phyloP scores from a whole-genome alignment of 352 stramenopile genomes.

The Globisporangium takayamanum region DNA sequence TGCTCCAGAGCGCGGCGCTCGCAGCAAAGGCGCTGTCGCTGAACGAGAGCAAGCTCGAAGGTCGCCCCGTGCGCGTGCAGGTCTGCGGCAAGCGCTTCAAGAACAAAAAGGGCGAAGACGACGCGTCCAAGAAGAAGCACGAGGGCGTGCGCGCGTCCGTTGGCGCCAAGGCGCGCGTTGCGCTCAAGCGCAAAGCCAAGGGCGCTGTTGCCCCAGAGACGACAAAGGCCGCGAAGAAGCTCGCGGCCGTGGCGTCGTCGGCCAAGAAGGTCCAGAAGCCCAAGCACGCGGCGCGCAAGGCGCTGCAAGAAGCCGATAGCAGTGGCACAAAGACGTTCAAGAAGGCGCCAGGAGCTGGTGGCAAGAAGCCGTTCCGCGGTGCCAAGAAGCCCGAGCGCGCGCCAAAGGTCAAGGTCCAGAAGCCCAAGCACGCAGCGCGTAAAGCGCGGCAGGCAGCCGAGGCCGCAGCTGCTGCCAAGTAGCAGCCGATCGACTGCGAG shows the following conservation, averaged over 20 bases:
- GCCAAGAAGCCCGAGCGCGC: conserved; percentile 13
- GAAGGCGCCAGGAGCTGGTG: conserved; percentile 6
- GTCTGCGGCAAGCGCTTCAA: conserved; percentile 85
- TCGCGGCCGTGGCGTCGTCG: conserved; percentile 11
- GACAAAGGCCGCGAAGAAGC: conserved; percentile 29
- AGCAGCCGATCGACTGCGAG: neutral
- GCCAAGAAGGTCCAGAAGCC: conserved; percentile 44
- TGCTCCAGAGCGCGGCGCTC: conserved; percentile 62
- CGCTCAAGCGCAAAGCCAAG: conserved; percentile 42
- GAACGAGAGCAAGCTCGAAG: conserved; percentile 58
- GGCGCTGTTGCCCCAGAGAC: conserved; percentile 5
- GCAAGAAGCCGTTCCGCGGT: conserved; percentile 18
- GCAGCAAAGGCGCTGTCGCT: conserved; percentile 70
- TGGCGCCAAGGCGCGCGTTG: conserved; percentile 51
- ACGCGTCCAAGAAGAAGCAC: conserved; percentile 26
- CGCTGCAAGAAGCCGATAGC: conserved; percentile 18
- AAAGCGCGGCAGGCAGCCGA: conserved; percentile 54
- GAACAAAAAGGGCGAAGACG: conserved; percentile 59
- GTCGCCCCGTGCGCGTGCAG: conserved; percentile 62
- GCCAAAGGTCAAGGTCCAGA: conserved; percentile 41
- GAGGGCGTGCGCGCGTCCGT: conserved; percentile 47
- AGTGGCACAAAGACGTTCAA: conserved; percentile 13
- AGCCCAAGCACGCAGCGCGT: conserved; percentile 63
- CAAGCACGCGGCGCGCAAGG: conserved; percentile 54
- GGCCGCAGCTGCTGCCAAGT: conserved; percentile 24